These are phyloP conservation scores for Psilocybe sp. DNA, from an alignment of 768 basidiomycete genomes.

Conservation along the genomic window DNA sequence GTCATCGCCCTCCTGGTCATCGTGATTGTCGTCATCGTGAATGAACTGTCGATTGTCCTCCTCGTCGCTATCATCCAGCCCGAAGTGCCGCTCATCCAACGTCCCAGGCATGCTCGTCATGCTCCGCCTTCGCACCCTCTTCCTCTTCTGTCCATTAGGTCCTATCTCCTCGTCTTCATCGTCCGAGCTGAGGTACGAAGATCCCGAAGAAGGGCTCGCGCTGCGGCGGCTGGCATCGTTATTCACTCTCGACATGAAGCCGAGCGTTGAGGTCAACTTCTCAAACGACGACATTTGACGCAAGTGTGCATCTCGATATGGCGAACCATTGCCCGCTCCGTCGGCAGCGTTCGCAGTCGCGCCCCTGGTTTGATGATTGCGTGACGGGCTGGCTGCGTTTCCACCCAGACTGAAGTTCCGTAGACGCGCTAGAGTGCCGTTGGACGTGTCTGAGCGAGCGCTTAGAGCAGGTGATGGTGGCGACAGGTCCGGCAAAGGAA, in stretches of 20 bases:
- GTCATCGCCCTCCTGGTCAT: constrained; percentile 30
- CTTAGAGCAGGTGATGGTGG: constrained; percentile 94
- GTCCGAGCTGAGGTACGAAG: constrained; percentile 52
- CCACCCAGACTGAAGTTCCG: constrained; percentile 78
- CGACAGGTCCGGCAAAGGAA: constrained; percentile 71
- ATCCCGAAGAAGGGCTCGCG: constrained; percentile 55
- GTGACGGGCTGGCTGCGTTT: constrained; percentile 10
- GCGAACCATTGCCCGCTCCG: constrained; percentile 12
- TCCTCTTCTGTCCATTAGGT: constrained; percentile 36
- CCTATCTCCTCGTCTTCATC: constrained; percentile 47
- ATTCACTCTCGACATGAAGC: constrained; percentile 35
- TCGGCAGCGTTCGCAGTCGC: background rate
- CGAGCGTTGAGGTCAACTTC: constrained; percentile 59
- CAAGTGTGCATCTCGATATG: constrained; percentile 40
- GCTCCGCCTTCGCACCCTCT: constrained; percentile 52
- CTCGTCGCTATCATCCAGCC: constrained; percentile 49
- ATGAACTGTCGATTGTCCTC: constrained; percentile 30
- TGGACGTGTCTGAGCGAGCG: constrained; percentile 86
- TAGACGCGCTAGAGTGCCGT: constrained; percentile 69
- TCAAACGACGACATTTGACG: constrained; percentile 80
- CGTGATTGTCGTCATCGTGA: constrained; percentile 29
- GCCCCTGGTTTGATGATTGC: constrained; percentile 4
- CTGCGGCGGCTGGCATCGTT: constrained; percentile 38
- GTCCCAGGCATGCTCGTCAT: constrained; percentile 88
- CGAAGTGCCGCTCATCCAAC: constrained; percentile 59